phyloP scores from a whole-genome alignment of 2,329 filamentous ascomycete species.

The Gliomastix tumulicola region DNA sequence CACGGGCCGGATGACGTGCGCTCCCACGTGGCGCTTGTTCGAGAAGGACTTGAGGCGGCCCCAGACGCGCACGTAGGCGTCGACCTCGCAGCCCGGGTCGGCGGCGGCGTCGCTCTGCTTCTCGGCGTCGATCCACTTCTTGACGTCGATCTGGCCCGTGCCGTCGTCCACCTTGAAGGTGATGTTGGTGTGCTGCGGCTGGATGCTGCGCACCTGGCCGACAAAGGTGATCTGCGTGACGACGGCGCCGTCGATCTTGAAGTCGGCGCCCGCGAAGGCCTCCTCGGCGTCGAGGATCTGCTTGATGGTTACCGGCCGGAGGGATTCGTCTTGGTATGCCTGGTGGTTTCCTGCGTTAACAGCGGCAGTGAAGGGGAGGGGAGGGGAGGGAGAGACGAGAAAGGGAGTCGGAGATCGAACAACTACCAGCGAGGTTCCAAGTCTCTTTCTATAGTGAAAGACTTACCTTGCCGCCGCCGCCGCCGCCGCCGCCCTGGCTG shows the following conservation, averaged over 20 bases:
- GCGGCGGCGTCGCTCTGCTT: slow-evolving; percentile 36
- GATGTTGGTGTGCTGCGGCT: slow-evolving; percentile 80
- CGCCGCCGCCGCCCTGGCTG: slow-evolving; percentile 39
- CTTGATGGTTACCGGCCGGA: slow-evolving; percentile 92
- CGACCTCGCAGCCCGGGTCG: slow-evolving; percentile 54
- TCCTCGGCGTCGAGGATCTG: slow-evolving; percentile 81
- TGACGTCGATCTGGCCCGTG: slow-evolving; percentile 85
- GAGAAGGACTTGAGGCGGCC: slow-evolving; percentile 80
- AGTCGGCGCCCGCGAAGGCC: slow-evolving; percentile 64
- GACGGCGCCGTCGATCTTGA: slow-evolving; percentile 73
- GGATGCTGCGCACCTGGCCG: slow-evolving; percentile 83
- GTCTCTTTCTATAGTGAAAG: no score
- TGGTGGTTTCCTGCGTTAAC: slow-evolving; percentile 19
- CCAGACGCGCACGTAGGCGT: slow-evolving; percentile 79
- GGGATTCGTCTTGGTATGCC: slow-evolving; percentile 71
- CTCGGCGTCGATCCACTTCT: slow-evolving; percentile 72
- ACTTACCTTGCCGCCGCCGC: slow-evolving; percentile 39
- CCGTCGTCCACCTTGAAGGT: slow-evolving; percentile 94
- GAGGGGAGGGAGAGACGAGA: no score
- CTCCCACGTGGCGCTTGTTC: slow-evolving; percentile 73
- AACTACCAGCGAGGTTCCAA: neutral
- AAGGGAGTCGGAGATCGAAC: no score
- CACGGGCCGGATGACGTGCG: slow-evolving; percentile 77
- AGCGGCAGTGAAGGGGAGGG: neutral
- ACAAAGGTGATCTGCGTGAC: slow-evolving; percentile 73